phyloP scores from a whole-genome alignment of 495 filamentous ascomycete genomes.

The Jackrogersella minutella region DNA sequence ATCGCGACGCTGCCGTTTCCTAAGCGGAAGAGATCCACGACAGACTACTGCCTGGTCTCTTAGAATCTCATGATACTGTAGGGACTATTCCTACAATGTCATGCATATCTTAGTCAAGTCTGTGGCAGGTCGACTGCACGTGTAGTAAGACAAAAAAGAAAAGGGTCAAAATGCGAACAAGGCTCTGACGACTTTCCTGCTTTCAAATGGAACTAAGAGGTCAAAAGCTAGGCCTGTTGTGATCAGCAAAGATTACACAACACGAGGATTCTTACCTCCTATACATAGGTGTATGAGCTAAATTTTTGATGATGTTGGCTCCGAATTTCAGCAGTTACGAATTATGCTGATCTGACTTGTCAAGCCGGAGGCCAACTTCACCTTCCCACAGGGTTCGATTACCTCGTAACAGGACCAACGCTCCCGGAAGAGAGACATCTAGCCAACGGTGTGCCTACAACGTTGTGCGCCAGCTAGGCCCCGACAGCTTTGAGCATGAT shows the following conservation, averaged over 20 bases:
- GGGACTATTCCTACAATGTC: slow-evolving; percentile 11
- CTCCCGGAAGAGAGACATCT: slow-evolving; percentile 5
- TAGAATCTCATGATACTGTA: slow-evolving; percentile 11
- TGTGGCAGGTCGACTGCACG: slow-evolving; percentile 13
- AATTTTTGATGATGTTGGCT: slow-evolving; percentile 11
- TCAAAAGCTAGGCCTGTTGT: slow-evolving; percentile 10
- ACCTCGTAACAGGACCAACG: slow-evolving; percentile 13
- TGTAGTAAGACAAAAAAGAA: slow-evolving; percentile 2
- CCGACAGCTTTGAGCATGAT: slow-evolving; percentile 13
- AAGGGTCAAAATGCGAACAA: slow-evolving; percentile 28
- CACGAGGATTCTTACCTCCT: slow-evolving; percentile 28
- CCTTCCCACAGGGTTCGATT: slow-evolving; percentile 10
- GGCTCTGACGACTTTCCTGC: slow-evolving; percentile 33
- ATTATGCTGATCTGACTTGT: slow-evolving; percentile 14
- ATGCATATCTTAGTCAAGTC: slow-evolving; percentile 9
- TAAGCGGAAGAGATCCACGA: slow-evolving; percentile 33
- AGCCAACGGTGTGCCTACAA: slow-evolving; percentile 11
- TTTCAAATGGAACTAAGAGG: slow-evolving; percentile 24
- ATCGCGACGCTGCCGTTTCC: slow-evolving; percentile 25
- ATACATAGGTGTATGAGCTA: slow-evolving; percentile 5
- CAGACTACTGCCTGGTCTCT: slow-evolving; percentile 8
- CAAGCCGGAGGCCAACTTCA: slow-evolving; percentile 11
- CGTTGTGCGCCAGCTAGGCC: slow-evolving; percentile 13
- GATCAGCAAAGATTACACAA: slow-evolving; percentile 19
- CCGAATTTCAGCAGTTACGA: slow-evolving; percentile 10